Conservation (phyloP, 169 alveolate species). For the Cryptosporidium sp. region DNA sequence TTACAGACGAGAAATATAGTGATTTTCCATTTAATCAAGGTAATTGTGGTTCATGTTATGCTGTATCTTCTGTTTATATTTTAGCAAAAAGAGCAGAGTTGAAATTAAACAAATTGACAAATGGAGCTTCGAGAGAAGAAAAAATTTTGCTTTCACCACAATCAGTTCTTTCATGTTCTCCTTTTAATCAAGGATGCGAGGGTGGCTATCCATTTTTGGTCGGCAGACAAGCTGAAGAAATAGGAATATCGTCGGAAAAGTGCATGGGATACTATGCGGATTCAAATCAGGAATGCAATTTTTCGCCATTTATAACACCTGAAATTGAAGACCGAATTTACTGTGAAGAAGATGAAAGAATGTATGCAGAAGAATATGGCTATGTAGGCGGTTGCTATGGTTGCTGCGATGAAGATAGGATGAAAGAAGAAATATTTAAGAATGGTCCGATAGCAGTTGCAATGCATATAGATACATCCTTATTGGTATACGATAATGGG, state of each 20-base stretch:
- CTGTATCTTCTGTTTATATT: slow-evolving; percentile 86
- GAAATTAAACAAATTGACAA: slow-evolving; percentile 80
- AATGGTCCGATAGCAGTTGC: slow-evolving; percentile 84
- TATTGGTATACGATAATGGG: slow-evolving; percentile 78
- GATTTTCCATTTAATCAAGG: slow-evolving; percentile 82
- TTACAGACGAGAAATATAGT: slow-evolving; percentile 53
- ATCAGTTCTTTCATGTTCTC: slow-evolving; percentile 83
- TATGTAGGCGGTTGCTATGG: slow-evolving; percentile 89
- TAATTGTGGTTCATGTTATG: slow-evolving; percentile 96
- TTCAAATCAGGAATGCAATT: slow-evolving; percentile 65
- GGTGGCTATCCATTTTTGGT: slow-evolving; percentile 92
- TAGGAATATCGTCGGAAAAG: slow-evolving; percentile 83
- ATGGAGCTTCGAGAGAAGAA: slow-evolving; percentile 76
- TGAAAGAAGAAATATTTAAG: slow-evolving; percentile 83
- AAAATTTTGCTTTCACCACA: slow-evolving; percentile 79
- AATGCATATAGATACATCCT: slow-evolving; percentile 78
- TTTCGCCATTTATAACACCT: slow-evolving; percentile 36
- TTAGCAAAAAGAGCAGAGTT: slow-evolving; percentile 90
- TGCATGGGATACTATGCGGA: slow-evolving; percentile 75
- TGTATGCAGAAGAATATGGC: slow-evolving; percentile 84
- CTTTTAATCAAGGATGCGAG: slow-evolving; percentile 90
- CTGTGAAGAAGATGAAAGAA: slow-evolving; percentile 67
- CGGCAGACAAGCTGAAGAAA: slow-evolving; percentile 88
- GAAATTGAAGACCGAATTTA: slow-evolving; percentile 2
- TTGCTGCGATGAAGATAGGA: slow-evolving; percentile 84